A percentile compares a stretch with the other conserved stretches of the same genome.
Evolutionary conservation across 306 rosid genomes (phyloP).

Genomic region (Rubus idaeus): DNA sequence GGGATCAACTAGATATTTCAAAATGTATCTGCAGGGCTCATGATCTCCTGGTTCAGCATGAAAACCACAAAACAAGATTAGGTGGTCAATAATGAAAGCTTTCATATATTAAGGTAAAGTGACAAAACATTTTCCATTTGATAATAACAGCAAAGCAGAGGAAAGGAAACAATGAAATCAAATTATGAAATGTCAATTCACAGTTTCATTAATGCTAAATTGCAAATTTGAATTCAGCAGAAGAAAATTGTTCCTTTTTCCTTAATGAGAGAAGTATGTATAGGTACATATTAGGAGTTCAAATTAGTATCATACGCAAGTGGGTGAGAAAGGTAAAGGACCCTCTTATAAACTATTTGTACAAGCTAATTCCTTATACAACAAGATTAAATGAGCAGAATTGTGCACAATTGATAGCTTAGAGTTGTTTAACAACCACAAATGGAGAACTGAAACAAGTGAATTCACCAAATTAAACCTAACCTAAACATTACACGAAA

Average conservation of each 20-base stretch:
- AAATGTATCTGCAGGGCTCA: constrained; percentile 33
- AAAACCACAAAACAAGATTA: constrained; percentile 32
- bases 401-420: constrained; percentile 7
- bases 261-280: background rate
- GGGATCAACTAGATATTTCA: constrained; percentile 22
- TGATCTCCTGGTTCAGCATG: constrained; percentile 54
- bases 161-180: background rate
- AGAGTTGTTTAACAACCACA: constrained; percentile 50
- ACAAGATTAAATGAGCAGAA: background rate
- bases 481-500: constrained; percentile 1
- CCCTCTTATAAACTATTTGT: background rate
- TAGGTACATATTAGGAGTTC: background rate
- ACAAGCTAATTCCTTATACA: background rate
- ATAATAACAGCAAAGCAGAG: background rate
- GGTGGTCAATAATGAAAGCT: constrained; percentile 17
- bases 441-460: background rate
- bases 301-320: background rate
- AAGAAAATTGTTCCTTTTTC: background rate
- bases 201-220: background rate
- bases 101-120: background rate
- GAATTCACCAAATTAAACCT: constrained; percentile 17
- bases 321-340: background rate
- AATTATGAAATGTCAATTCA: background rate
- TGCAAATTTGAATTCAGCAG: background rate
- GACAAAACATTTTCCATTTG: background rate